phyloP scores from a whole-genome alignment of 73 alveolate species.

The Paramecium tetraurelia region DNA sequence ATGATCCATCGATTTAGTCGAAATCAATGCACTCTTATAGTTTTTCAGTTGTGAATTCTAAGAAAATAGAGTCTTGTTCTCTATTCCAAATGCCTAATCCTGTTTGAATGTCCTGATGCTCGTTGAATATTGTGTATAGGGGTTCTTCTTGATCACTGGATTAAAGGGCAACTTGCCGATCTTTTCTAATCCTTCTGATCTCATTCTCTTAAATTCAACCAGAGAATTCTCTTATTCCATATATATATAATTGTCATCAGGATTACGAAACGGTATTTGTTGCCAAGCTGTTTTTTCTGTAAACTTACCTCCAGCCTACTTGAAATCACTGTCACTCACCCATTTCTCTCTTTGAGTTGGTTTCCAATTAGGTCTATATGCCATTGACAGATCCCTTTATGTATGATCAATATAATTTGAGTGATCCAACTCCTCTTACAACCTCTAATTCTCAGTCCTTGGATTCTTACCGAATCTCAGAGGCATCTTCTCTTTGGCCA shows the following conservation, averaged over 20 bases:
- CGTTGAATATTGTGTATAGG: slow-evolving; percentile 23
- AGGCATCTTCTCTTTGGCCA: not conserved
- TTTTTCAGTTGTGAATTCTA: slow-evolving; percentile 13
- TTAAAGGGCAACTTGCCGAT: not conserved
- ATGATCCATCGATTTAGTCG: slow-evolving; percentile 48
- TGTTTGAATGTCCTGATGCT: slow-evolving; percentile 31
- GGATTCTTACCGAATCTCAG: not conserved
- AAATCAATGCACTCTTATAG: slow-evolving; percentile 37
- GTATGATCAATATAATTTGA: not conserved
- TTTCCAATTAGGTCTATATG: slow-evolving; percentile 5
- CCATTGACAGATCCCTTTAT: not conserved
- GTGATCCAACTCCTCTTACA: not conserved
- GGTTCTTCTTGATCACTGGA: slow-evolving; percentile 25
- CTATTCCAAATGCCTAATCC: slow-evolving; percentile 42
- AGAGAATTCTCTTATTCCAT: not conserved
- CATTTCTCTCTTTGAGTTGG: not conserved
- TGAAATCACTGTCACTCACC: not conserved
- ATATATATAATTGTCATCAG: slow-evolving; percentile 7
- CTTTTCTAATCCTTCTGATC: not conserved
- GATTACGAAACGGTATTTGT: not conserved
- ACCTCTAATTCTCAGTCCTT: not conserved
- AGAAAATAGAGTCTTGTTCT: slow-evolving; percentile 13
- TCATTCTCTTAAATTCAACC: not conserved
- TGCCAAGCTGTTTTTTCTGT: not conserved
- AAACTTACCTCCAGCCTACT: not conserved